Percentiles rank a stretch among this genome's conserved stretches.
phyloP scores from a whole-genome alignment of 768 basidiomycete genomes.

The Leccinellum albellum region DNA sequence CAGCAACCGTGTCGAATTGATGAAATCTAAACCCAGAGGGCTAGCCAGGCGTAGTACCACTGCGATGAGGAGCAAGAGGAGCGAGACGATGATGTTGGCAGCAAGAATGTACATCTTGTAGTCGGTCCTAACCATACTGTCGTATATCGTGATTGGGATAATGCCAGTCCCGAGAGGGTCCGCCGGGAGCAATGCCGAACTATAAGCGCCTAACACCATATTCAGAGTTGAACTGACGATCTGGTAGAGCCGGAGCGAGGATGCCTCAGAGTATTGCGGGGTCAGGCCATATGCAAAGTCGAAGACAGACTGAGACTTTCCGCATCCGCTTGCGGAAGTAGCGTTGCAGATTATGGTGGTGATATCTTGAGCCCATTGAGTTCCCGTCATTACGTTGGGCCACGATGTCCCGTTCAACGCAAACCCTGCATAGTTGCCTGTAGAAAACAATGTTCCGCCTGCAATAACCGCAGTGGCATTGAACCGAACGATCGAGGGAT shows the following conservation, averaged over 20 bases:
- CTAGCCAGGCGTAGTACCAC: neutral
- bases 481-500: neutral
- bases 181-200: neutral
- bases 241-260: neutral
- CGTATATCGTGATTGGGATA: neutral
- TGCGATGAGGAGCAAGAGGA: conserved; percentile 1
- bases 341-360: neutral
- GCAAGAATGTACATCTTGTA: neutral
- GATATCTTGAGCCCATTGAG: conserved; percentile 1
- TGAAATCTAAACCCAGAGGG: conserved; percentile 6
- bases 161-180: accelerated
- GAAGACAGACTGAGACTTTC: neutral
- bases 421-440: neutral
- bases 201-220: neutral
- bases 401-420: neutral
- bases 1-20: neutral
- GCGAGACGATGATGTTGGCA: neutral
- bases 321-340: neutral
- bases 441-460: neutral
- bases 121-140: neutral
- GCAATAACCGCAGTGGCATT: neutral
- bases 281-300: neutral
- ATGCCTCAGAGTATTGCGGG: too few relatives aligned
- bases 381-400: neutral
- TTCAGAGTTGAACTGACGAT: neutral